Evolutionary conservation across 805 yeast genomes (phyloP).

Genomic region (Pichia deserticola): DNA sequence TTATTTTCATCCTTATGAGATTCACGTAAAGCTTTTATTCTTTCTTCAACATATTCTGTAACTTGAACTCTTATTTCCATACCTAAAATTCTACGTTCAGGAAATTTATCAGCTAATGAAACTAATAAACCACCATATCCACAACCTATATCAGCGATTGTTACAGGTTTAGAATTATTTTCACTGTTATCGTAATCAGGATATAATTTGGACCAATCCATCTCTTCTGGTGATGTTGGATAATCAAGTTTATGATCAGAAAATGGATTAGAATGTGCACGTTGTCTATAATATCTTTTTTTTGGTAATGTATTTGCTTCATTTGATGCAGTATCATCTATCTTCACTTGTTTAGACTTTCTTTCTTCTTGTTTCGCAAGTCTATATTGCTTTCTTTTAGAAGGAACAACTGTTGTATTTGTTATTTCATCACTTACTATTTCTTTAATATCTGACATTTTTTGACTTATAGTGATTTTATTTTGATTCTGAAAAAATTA

Average conservation of each 20-base stretch:
- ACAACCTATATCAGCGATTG: constrained; percentile 94
- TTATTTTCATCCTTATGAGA: constrained; percentile 29
- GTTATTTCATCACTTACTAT: neutral
- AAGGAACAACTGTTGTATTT: neutral
- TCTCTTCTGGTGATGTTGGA: constrained; percentile 68
- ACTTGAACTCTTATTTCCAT: constrained; percentile 98
- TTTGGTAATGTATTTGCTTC: constrained; percentile 45
- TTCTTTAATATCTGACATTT: neutral
- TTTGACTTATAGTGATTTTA: too few relatives aligned
- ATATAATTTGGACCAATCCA: constrained; percentile 81
- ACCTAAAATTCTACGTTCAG: constrained; percentile 72
- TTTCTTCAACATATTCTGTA: constrained; percentile 92
- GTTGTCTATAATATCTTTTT: constrained; percentile 84
- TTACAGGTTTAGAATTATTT: constrained; percentile 53
- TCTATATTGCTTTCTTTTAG: constrained; percentile 10
- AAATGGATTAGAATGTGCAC: constrained; percentile 97
- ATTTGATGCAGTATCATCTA: constrained; percentile 27
- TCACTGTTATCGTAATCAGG: constrained; percentile 49
- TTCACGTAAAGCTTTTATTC: constrained; percentile 81
- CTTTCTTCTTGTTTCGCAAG: constrained; percentile 34
- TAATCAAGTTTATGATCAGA: constrained; percentile 91
- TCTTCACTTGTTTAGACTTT: constrained; percentile 38
- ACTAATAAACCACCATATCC: constrained; percentile 92
- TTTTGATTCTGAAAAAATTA: neutral
- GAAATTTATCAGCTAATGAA: constrained; percentile 70